phyloP scores from a whole-genome alignment of 2,329 filamentous ascomycete species.

The Fusarium solani-melongenae region DNA sequence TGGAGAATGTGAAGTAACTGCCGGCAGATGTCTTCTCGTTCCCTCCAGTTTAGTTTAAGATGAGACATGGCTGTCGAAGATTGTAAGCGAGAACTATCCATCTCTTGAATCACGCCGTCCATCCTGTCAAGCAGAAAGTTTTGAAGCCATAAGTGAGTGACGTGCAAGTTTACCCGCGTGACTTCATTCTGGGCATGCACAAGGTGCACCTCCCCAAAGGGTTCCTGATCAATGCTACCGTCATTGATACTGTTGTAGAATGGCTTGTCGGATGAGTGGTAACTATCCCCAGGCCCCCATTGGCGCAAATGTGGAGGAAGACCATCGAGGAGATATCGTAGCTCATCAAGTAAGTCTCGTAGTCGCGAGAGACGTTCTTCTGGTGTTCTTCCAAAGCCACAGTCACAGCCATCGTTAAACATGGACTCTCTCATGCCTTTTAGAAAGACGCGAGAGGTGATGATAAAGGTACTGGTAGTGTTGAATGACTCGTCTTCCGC shows the following conservation, averaged over 20 bases:
- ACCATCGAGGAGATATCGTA: constrained; percentile 47
- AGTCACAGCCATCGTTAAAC: constrained; percentile 23
- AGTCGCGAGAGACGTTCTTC: constrained; percentile 27
- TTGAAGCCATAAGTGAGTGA: constrained; percentile 53
- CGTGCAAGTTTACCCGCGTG: constrained; percentile 50
- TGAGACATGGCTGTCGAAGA: not conserved
- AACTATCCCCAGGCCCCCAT: constrained; percentile 12
- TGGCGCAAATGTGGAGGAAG: constrained; percentile 31
- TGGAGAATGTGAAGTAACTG: constrained; percentile 50
- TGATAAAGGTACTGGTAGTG: constrained; percentile 44
- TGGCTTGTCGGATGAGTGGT: not conserved
- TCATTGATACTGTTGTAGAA: not conserved
- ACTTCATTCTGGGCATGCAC: constrained; percentile 37
- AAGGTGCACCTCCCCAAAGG: constrained; percentile 1
- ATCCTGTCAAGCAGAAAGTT: constrained; percentile 49
- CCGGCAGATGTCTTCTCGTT: constrained; percentile 50
- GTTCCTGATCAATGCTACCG: not conserved
- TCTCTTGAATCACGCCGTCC: constrained; percentile 39
- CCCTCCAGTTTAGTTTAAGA: constrained; percentile 43
- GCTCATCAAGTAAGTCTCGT: constrained; percentile 41
- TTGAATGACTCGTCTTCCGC: constrained; percentile 20
- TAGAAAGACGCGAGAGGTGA: constrained; percentile 44
- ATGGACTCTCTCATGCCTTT: constrained; percentile 31
- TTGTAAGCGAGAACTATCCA: not conserved
- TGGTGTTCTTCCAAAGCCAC: constrained; percentile 9